Evolutionary conservation across 108 stramenopile genomes (phyloP).

Genomic region (Heterococcus sp.): DNA sequence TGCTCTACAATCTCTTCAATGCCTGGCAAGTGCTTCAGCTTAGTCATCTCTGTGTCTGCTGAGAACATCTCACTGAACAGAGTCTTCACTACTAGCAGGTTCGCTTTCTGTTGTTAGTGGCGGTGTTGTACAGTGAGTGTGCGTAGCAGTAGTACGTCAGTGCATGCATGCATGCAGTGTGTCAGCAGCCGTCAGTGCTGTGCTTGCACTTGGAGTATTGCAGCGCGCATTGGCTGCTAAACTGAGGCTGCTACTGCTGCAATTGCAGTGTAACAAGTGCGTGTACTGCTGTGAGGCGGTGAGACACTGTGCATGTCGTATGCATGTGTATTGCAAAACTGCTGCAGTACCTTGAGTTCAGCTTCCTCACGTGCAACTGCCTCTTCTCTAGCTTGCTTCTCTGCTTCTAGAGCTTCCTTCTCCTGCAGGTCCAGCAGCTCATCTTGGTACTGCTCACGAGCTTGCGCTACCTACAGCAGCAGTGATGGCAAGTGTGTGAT

Average conservation of each 20-base stretch:
- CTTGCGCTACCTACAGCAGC: constrained; percentile 5
- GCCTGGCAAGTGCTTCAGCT: constrained; percentile 54
- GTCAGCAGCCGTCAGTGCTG: no score
- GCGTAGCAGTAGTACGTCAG: no score
- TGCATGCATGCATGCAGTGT: no score
- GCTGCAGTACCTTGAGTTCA: constrained; percentile 23
- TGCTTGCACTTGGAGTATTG: no score
- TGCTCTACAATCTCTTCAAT: constrained; percentile 48
- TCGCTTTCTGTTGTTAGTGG: constrained; percentile 33
- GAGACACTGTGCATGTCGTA: no score
- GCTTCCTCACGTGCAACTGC: constrained; percentile 21
- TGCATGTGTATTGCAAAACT: no score
- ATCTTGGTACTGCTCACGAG: constrained; percentile 64
- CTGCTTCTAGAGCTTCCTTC: constrained; percentile 52
- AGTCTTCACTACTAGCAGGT: constrained; percentile 54
- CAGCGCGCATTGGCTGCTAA: no score
- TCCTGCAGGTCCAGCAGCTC: constrained; percentile 64
- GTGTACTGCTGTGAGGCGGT: no score
- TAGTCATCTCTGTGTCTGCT: constrained; percentile 56
- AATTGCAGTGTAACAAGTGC: no score
- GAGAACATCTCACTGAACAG: constrained; percentile 60
- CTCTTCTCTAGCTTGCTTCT: constrained; percentile 53
- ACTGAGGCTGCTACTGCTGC: no score
- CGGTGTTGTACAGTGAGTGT: no score
- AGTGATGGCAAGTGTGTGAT: neutral